phyloP scores from a whole-genome alignment of 345 rosid genomes.

The Gossypium anomalum region DNA sequence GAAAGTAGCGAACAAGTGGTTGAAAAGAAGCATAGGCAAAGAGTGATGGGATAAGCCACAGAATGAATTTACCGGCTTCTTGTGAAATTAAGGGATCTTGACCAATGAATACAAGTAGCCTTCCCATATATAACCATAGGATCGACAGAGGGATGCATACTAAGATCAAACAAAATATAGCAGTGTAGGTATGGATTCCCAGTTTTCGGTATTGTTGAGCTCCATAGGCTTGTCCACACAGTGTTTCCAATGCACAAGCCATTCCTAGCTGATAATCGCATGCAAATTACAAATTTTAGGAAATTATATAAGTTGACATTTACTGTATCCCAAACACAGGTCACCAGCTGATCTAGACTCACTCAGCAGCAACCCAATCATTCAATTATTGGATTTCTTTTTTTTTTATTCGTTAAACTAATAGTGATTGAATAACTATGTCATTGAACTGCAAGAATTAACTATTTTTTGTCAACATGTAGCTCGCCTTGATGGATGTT shows the following conservation, averaged over 20 bases:
- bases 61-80: conserved; percentile 24
- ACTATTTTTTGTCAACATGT: background rate
- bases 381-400: background rate
- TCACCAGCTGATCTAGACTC: background rate
- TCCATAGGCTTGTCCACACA: conserved; percentile 46
- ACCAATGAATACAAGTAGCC: conserved; percentile 30
- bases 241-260: conserved; percentile 41
- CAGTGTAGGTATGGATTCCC: conserved; percentile 37
- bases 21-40: conserved; percentile 25
- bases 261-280: conserved; percentile 29
- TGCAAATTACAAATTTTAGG: background rate
- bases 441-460: background rate
- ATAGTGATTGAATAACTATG: background rate
- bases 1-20: conserved; percentile 34
- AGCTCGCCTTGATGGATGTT: too few species aligned
- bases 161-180: conserved; percentile 30
- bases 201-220: conserved; percentile 37
- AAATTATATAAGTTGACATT: background rate
- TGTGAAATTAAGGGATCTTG: conserved; percentile 37
- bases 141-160: conserved; percentile 35
- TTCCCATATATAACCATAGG: conserved; percentile 34
- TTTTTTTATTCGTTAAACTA: too few species aligned
- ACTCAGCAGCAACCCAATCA: too few species aligned
- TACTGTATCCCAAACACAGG: background rate
- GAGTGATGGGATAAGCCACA: conserved; percentile 15